These are phyloP conservation scores for Orbilia ellipsospora DNA, from an alignment of 2,329 filamentous ascomycete genomes.

Conservation along the genomic window DNA sequence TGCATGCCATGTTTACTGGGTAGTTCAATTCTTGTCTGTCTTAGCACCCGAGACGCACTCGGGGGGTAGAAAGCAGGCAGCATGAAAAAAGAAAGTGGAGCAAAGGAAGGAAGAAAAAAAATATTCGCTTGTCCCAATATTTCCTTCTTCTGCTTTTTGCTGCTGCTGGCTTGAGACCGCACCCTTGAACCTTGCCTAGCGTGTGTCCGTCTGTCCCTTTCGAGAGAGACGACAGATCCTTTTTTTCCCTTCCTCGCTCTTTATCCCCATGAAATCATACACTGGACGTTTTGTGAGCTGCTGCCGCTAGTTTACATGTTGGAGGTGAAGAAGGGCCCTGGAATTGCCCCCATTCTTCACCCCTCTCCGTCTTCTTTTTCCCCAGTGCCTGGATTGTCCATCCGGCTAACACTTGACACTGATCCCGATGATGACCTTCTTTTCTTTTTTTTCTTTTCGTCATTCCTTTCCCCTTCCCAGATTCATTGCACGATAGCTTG, in stretches of 20 bases:
- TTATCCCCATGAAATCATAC: constrained; percentile 37
- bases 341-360: constrained; percentile 3
- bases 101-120: constrained; percentile 7
- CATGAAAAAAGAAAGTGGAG: constrained; percentile 43
- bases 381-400: constrained; percentile 12
- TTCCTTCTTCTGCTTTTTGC: constrained; percentile 25
- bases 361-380: not conserved
- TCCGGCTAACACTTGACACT: not conserved
- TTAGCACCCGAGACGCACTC: constrained; percentile 52
- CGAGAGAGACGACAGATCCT: constrained; percentile 45
- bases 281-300: not conserved
- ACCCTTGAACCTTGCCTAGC: constrained; percentile 52
- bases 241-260: not conserved
- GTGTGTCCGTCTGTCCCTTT: constrained; percentile 42
- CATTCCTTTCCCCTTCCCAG: not conserved
- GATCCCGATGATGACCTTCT: not conserved
- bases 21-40: constrained; percentile 45
- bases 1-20: constrained; percentile 47
- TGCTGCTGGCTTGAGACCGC: constrained; percentile 15
- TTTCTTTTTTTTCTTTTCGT: constrained; percentile 6
- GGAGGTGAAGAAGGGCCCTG: not conserved
- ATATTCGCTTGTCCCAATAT: constrained; percentile 54
- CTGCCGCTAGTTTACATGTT: constrained; percentile 12
- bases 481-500: not conserved
- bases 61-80: constrained; percentile 3